Evolutionary conservation across 2,329 filamentous ascomycete species (phyloP), one percentile per base, ranked within the genome.

Genomic region (Emydomyces testavorans): DNA sequence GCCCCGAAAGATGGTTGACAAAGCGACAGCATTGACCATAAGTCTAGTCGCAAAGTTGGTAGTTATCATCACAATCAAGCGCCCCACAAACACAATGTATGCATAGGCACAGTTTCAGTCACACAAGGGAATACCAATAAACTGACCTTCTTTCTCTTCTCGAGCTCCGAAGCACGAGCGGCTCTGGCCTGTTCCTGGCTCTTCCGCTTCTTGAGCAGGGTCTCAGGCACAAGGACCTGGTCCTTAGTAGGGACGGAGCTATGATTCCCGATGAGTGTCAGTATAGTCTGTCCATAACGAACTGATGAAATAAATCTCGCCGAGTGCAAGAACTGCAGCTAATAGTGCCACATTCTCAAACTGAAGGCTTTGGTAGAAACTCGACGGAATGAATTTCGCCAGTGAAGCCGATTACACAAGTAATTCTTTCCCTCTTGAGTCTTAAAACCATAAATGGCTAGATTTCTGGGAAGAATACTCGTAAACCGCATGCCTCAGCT

Each of bases 161-260:
- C 79, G 59, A 80, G 71, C 65, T 85, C 85, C 58, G 84, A 78
- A 60, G 78, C 72, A 70, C 82, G 83, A 75, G 90, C 85, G 71
- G 92, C 89, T 71, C 89, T 85, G 71, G 89, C 88, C 82, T 95
- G 94, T 82, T 98, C 92, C 77, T 95, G 90, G 72, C 81, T 87
- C 88, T 98, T 98, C 78, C 92, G 86, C 87, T 98, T 98, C 85
- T 98, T 98, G 73, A 98, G 82, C 67, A 98, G 86, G 65, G 92
- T 98, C 86, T 98, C 92, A 62, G 92, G 92, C 69, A 96, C 87
- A 71, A 96, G 79, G 71, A 98, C 82, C 72, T 96, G 85, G 72
- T 95, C 86, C 73, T 89, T 75, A 72, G 88, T 94, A 61, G 92
- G 87, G 67, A 94, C 85, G 74, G 81, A 82, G 75, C 88, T 94